Percentiles rank a stretch among this genome's conserved stretches.
Conservation (phyloP, 345 rosid species). For the Erysimum cheiranthoides region DNA sequence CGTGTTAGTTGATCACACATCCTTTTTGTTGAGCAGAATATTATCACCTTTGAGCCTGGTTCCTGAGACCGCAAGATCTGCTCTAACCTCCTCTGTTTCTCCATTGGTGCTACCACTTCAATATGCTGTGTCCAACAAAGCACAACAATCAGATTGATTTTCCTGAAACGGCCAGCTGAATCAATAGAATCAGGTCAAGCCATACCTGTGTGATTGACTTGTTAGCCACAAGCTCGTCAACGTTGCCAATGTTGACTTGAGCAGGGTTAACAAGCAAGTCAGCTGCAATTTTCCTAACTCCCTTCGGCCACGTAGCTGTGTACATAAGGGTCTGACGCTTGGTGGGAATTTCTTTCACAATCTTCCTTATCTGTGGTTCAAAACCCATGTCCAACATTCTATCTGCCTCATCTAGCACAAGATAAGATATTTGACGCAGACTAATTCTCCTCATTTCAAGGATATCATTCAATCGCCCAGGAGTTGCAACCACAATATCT, state of each 20-base stretch:
- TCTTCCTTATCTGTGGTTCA: constrained; percentile 96
- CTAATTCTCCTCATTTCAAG: constrained; percentile 95
- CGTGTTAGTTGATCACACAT: constrained; percentile 93
- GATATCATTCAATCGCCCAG: constrained; percentile 96
- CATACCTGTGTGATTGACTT: constrained; percentile 96
- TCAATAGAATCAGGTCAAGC: constrained; percentile 13
- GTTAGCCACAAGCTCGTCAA: constrained; percentile 98
- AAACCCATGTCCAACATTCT: constrained; percentile 99
- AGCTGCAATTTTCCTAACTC: constrained; percentile 96
- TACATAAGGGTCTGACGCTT: constrained; percentile 98
- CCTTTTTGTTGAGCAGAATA: constrained; percentile 87
- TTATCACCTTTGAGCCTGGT: constrained; percentile 80
- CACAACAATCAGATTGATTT: constrained; percentile 19
- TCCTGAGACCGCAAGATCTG: constrained; percentile 88
- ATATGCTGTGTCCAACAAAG: constrained; percentile 57
- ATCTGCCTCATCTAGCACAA: constrained; percentile 98
- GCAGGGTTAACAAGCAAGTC: constrained; percentile 91
- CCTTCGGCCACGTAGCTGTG: constrained; percentile 99
- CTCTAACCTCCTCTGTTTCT: constrained; percentile 90
- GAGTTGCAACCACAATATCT: constrained; percentile 97
- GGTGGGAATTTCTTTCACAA: constrained; percentile 90
- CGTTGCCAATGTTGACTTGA: constrained; percentile 96
- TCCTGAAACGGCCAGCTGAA: neutral
- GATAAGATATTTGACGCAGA: constrained; percentile 87
- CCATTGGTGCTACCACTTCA: constrained; percentile 80